These are phyloP conservation scores for Aspergillus jensenii DNA, from an alignment of 2,329 filamentous ascomycete genomes.

Conservation along the genomic window DNA sequence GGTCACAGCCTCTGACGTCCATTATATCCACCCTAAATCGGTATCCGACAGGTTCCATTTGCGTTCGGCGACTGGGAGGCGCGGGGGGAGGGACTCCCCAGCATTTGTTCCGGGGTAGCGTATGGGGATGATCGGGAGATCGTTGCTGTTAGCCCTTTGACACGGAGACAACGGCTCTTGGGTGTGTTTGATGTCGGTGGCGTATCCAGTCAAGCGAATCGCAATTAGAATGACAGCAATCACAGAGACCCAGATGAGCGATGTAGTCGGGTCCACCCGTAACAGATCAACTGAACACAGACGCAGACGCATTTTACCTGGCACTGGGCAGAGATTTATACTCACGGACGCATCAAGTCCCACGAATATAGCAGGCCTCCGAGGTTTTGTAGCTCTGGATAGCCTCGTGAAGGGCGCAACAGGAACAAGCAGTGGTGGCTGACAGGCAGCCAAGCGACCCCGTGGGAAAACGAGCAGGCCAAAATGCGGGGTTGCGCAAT, in stretches of 20 bases:
- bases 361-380: too few species aligned
- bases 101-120: background rate
- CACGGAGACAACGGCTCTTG: background rate
- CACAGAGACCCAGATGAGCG: background rate
- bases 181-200: background rate
- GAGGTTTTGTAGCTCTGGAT: background rate
- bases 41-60: background rate
- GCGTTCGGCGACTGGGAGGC: background rate
- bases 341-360: background rate
- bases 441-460: background rate
- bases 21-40: background rate
- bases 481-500: constrained; percentile 6
- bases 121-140: background rate
- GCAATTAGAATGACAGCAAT: background rate
- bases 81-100: background rate
- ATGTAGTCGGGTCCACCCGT: background rate
- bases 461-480: background rate
- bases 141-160: background rate
- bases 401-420: background rate
- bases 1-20: background rate
- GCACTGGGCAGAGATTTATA: background rate
- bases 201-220: background rate
- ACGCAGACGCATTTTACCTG: background rate
- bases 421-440: background rate
- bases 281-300: background rate